phyloP scores from a whole-genome alignment of 495 filamentous ascomycete species.

The Lasiosphaeria miniovina region DNA sequence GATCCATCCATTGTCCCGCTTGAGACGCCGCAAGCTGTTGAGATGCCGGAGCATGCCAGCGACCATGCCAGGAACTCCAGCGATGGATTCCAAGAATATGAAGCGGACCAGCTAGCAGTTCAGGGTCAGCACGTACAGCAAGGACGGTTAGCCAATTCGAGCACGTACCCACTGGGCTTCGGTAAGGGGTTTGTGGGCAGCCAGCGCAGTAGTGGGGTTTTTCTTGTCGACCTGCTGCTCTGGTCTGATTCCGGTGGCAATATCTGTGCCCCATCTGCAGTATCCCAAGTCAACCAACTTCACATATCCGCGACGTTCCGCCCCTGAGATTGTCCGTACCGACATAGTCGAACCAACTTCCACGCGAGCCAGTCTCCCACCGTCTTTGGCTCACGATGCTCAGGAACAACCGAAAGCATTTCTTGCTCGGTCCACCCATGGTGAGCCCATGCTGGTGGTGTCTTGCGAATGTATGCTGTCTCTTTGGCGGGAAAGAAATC shows the following conservation, averaged over 20 bases:
- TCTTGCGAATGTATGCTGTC: conserved; percentile 44
- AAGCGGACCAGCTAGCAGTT: conserved; percentile 62
- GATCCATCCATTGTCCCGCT: conserved; percentile 97
- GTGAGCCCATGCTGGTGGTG: conserved; percentile 65
- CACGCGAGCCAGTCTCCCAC: conserved; percentile 45
- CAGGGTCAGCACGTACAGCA: conserved; percentile 9
- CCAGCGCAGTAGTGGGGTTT: conserved; percentile 43
- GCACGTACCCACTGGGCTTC: conserved; percentile 46
- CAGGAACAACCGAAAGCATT: conserved; percentile 41
- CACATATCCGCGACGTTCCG: not conserved
- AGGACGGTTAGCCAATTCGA: not conserved
- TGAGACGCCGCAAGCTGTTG: conserved; percentile 74
- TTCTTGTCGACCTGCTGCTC: conserved; percentile 45
- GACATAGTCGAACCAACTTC: conserved; percentile 38
- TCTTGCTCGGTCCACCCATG: conserved; percentile 55
- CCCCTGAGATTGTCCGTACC: conserved; percentile 17
- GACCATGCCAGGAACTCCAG: conserved; percentile 95
- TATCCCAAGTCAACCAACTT: not conserved
- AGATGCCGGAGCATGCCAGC: conserved; percentile 91
- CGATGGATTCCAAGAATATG: conserved; percentile 91
- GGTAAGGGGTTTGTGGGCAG: conserved; percentile 42
- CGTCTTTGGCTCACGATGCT: conserved; percentile 36
- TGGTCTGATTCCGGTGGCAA: conserved; percentile 42
- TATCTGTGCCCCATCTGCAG: conserved; percentile 44
- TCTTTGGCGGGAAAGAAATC: conserved; percentile 50